Percentiles rank a stretch among this genome's conserved stretches.
phyloP scores from a whole-genome alignment of 1,284 basidiomycete genomes.

The Porogramme epimiltina region DNA sequence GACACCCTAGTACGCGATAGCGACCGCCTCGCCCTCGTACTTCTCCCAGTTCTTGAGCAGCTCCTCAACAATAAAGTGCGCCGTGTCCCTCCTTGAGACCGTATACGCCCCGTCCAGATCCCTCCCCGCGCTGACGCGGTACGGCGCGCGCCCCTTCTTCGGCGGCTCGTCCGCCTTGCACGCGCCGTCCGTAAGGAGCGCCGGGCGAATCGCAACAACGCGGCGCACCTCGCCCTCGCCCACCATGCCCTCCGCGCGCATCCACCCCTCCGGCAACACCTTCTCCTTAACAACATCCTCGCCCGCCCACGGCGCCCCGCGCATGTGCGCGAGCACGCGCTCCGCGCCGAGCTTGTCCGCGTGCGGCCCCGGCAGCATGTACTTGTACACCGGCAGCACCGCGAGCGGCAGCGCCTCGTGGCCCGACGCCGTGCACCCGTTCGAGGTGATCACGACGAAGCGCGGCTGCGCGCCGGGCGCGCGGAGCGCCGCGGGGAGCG shows the following conservation, averaged over 20 bases:
- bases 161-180: constrained; percentile 46
- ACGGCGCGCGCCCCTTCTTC: constrained; percentile 33
- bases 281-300: constrained; percentile 37
- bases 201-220: constrained; percentile 56
- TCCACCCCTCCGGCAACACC: constrained; percentile 47
- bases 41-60: constrained; percentile 51
- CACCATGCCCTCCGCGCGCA: constrained; percentile 38
- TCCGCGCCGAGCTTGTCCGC: constrained; percentile 61
- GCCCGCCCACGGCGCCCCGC: constrained; percentile 49
- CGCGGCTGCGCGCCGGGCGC: constrained; percentile 39
- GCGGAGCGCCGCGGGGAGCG: constrained; percentile 38
- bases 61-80: constrained; percentile 62
- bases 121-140: constrained; percentile 34
- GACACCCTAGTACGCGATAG: constrained; percentile 34
- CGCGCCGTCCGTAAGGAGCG: constrained; percentile 58
- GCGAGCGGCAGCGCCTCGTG: constrained; percentile 48
- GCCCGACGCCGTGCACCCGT: constrained; percentile 48
- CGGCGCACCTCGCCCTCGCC: constrained; percentile 40
- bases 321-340: constrained; percentile 44
- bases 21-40: constrained; percentile 49
- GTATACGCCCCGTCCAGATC: constrained; percentile 45
- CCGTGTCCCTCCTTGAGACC: constrained; percentile 64
- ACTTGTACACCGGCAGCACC: constrained; percentile 49
- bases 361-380: constrained; percentile 45
- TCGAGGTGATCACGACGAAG: constrained; percentile 53